A percentile compares a stretch with the other conserved stretches of the same genome.
These are phyloP conservation scores for Nigrospora oryzae DNA, from an alignment of 2,329 filamentous ascomycete genomes.

Conservation along the genomic window DNA sequence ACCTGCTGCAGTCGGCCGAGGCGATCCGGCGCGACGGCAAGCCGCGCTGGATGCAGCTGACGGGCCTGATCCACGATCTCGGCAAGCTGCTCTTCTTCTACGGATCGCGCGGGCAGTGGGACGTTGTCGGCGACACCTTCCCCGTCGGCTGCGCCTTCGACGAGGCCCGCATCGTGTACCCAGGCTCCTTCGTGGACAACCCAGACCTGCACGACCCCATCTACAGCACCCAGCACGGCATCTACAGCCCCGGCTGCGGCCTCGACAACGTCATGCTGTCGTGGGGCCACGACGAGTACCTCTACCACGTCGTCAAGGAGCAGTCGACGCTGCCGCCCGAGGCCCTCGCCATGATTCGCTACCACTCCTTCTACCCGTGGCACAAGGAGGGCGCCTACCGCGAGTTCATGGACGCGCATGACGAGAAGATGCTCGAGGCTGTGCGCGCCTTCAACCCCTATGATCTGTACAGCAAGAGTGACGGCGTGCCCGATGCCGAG, in stretches of 20 bases:
- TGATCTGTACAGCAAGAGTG: slow-evolving; percentile 86
- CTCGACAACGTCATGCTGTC: slow-evolving; percentile 82
- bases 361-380: slow-evolving; percentile 92
- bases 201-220: slow-evolving; percentile 63
- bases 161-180: slow-evolving; percentile 66
- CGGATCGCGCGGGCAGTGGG: slow-evolving; percentile 83
- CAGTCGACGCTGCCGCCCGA: slow-evolving; percentile 73
- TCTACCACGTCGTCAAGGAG: slow-evolving; percentile 79
- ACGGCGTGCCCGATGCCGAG: slow-evolving; percentile 67
- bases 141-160: slow-evolving; percentile 71
- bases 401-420: slow-evolving; percentile 77
- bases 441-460: slow-evolving; percentile 87
- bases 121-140: slow-evolving; percentile 83
- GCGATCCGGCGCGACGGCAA: slow-evolving; percentile 80
- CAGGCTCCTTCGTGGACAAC: slow-evolving; percentile 68
- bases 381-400: slow-evolving; percentile 73
- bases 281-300: slow-evolving; percentile 85
- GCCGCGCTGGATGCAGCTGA: slow-evolving; percentile 75
- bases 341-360: slow-evolving; percentile 85
- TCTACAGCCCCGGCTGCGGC: slow-evolving; percentile 72
- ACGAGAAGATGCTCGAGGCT: slow-evolving; percentile 69
- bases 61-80: slow-evolving; percentile 69
- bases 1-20: slow-evolving; percentile 81
- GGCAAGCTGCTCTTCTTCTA: slow-evolving; percentile 77
- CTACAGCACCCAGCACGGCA: slow-evolving; percentile 69